Base-by-base conservation (phyloP, 2,329 filamentous ascomycete genomes). In the Rhynchosporium agropyri region DNA sequence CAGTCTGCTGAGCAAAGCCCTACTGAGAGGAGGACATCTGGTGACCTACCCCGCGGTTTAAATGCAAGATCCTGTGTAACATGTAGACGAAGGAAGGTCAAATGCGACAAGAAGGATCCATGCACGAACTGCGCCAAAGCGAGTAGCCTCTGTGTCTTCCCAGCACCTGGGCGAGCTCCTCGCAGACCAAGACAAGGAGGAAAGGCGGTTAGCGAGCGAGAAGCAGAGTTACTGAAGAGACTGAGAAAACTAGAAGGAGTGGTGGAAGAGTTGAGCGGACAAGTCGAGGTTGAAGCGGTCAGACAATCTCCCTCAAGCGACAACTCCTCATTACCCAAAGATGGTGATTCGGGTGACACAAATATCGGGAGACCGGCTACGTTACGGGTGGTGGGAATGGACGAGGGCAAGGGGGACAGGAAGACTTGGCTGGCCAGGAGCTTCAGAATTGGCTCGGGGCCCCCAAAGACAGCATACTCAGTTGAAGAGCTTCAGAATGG, bases 101-200 rank as follows among this genome's bases (percentile, higher is more conserved):
- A 89, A 71, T 92, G 89, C 80, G 88, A 92, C 78, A 92, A 92
- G 53, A 54, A 78, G 82, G 84, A 70, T 85, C 90, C 89, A 15
- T 92, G 89, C 75, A 85, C 85, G 70, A 92, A 92, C 74, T 92
- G 89, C 74, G 83, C 84, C 48, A 84, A 88, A 67, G 88, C 87
- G 46, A 79, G 87, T 69, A 89, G 89, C 63, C 84, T 88, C 68
- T 92, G 89, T 74, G 78, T 91, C 55, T 92, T 90, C 72, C 89
- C 89, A 1, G 87, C 88, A 2, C 89, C 89, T 0, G 89, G 89
- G 48, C 87, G 89, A 26, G 64, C 66, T 13, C 69, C 67, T 36
- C 61, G 68, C 69, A 82, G 87, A 20, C 79, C 82, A 36, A 89
- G 88, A 72, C 83, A 89, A 51, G 84, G 85, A 5, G 88, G 89